Conservation (phyloP, 2,329 filamentous ascomycete species). For the Botrytis fabae region DNA sequence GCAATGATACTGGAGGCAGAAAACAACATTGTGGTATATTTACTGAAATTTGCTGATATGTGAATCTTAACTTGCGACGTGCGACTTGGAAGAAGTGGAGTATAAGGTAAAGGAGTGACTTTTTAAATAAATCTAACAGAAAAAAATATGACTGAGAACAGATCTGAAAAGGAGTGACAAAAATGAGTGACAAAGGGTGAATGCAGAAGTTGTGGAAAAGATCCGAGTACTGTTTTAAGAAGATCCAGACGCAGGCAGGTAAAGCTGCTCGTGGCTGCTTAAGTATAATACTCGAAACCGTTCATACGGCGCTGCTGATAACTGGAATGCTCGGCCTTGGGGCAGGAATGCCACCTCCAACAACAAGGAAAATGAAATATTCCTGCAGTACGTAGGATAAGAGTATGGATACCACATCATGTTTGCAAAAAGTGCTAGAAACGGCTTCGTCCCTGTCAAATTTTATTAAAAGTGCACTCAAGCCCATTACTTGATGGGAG, state of each 20-base stretch:
- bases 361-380: neutral
- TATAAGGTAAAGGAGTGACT: constrained; percentile 11
- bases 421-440: neutral
- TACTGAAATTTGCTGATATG: neutral
- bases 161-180: constrained; percentile 6
- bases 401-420: neutral
- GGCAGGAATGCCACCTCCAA: neutral
- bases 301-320: constrained; percentile 1
- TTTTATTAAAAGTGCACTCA: neutral
- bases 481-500: constrained; percentile 1
- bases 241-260: neutral
- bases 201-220: constrained; percentile 4
- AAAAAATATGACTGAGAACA: neutral
- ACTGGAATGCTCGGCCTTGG: constrained; percentile 13
- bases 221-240: neutral
- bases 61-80: neutral
- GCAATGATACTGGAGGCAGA: constrained; percentile 13
- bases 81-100: neutral
- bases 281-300: constrained; percentile 9
- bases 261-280: constrained; percentile 14
- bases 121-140: neutral
- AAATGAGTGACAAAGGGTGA: constrained; percentile 5
- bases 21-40: constrained; percentile 16
- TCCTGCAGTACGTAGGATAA: constrained; percentile 4
- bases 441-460: constrained; percentile 10